Evolutionary conservation across 139 green algal genomes (phyloP), one percentile per base, ranked within the genome.

Genomic region (Coelastrella sp.): DNA sequence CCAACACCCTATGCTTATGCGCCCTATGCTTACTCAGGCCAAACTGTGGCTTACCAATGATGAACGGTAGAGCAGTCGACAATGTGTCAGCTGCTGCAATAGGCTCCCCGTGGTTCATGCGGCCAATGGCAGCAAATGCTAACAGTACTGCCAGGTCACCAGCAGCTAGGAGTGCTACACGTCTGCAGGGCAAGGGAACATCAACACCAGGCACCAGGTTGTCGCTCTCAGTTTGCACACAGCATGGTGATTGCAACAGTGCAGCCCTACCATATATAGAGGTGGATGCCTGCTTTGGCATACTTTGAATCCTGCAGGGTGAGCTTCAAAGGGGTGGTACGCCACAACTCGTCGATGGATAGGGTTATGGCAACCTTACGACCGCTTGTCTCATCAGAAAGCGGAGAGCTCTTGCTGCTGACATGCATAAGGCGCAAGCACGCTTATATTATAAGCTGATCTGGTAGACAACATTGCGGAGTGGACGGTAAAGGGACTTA

Each of bases 61-160:
- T 76, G 90, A 98, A 98, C 16, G 96, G 96, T 61, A 93, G 88
- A 1, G 95, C 96, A 13, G 96, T 98, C 5, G 5, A 66, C 0
- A 98, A 20, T 3, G 91, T 90, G 5, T 93, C 93, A 5, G 17
- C 57, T 5, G 87, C 8, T 16, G 90, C 47, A 1, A 95, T 11
- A 5, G 89, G 87, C 87, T 96, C 96, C 3, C 89, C 90, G 83
- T 98, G 96, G 73, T 94, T 96, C 57, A 87, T n/a, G 11, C 96
- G 91, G 13, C 96, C 96, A 56, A 95, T 92, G 6, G 92, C 93
- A 68, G 96, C 95, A 92, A 98, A 98, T 14, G 95, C 54, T 74
- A 98, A 83, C 77, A 98, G 91, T 5, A 90, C 94, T 8, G 92
- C 92, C 1, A 88, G 71, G 74, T 98, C 96, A 54, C 96, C 96